Conservation (phyloP, 768 basidiomycete genomes). For the Tricholoma flavovirens region DNA sequence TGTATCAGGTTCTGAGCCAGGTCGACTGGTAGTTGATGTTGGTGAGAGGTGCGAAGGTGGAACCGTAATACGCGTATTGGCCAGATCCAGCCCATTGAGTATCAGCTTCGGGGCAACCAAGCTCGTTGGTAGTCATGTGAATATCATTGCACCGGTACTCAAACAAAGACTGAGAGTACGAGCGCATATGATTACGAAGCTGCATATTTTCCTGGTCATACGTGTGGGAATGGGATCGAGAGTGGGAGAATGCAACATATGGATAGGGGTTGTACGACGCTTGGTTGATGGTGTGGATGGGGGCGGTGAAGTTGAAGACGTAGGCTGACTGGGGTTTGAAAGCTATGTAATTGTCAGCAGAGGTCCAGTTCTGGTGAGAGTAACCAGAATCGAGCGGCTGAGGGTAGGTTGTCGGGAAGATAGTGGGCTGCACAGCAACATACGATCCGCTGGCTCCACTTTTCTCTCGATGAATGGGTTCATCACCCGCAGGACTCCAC, state of each 20-base stretch:
- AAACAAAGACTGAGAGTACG: constrained; percentile 55
- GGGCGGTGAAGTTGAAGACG: constrained; percentile 30
- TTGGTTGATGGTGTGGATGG: constrained; percentile 25
- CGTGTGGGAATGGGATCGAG: constrained; percentile 53
- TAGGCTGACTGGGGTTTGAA: constrained; percentile 35
- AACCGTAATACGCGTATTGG: constrained; percentile 37
- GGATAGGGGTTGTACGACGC: constrained; percentile 33
- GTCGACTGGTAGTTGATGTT: constrained; percentile 41
- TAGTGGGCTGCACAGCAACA: constrained; percentile 54
- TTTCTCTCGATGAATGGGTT: constrained; percentile 56
- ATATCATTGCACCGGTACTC: constrained; percentile 47
- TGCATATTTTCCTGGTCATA: constrained; percentile 46
- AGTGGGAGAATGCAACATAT: constrained; percentile 36
- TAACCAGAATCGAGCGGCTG: constrained; percentile 29
- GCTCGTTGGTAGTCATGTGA: constrained; percentile 38
- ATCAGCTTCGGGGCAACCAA: constrained; percentile 31
- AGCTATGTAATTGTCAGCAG: constrained; percentile 26
- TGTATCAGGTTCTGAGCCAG: constrained; percentile 43
- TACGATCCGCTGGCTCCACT: constrained; percentile 53
- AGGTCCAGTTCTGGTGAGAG: constrained; percentile 35
- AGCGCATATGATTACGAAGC: constrained; percentile 46
- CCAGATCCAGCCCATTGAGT: constrained; percentile 38
- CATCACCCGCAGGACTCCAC: constrained; percentile 80
- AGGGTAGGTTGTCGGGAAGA: constrained; percentile 32
- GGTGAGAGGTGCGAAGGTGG: constrained; percentile 37